phyloP scores from a whole-genome alignment of 1,284 basidiomycete species.

The Ganoderma resinaceum region DNA sequence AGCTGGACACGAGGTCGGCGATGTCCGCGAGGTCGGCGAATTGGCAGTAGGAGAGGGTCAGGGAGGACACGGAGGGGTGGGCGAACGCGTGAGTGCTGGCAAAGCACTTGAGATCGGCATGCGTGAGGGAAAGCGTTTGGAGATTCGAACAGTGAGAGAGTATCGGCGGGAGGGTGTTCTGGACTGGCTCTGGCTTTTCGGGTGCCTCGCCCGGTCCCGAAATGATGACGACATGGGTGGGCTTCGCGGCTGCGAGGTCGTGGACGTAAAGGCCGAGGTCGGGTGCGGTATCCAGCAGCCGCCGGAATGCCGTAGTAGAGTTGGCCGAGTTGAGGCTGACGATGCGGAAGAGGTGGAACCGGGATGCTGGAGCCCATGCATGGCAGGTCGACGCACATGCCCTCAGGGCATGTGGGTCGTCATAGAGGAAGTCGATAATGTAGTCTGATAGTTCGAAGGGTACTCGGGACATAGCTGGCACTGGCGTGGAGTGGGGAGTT shows the following conservation, averaged over 20 bases:
- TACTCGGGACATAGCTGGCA: constrained; percentile 31
- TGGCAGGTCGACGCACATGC: constrained; percentile 45
- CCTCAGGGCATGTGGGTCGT: constrained; percentile 39
- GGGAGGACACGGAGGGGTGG: constrained; percentile 31
- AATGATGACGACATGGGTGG: constrained; percentile 9
- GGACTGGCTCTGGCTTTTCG: constrained; percentile 7
- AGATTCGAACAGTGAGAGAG: constrained; percentile 31
- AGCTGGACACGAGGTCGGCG: constrained; percentile 36
- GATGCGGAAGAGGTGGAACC: constrained; percentile 44
- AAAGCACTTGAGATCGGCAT: constrained; percentile 30
- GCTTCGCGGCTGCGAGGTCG: constrained; percentile 32
- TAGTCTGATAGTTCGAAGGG: constrained; percentile 46
- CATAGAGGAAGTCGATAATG: constrained; percentile 46
- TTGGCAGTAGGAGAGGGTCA: constrained; percentile 38
- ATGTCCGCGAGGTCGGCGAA: constrained; percentile 38
- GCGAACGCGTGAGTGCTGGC: constrained; percentile 21
- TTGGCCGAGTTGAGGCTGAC: constrained; percentile 33
- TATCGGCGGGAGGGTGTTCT: constrained; percentile 23
- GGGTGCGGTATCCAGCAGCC: constrained; percentile 32
- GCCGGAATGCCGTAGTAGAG: constrained; percentile 29
- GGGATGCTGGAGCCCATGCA: constrained; percentile 44
- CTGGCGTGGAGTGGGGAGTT: constrained; percentile 1
- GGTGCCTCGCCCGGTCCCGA: constrained; percentile 1
- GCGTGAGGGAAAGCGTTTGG: constrained; percentile 31
- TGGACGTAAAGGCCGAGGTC: constrained; percentile 36